These are phyloP conservation scores for maize (Zea mays) DNA, from an alignment of 176 grass and related monocot species.

Conservation along the genomic window DNA sequence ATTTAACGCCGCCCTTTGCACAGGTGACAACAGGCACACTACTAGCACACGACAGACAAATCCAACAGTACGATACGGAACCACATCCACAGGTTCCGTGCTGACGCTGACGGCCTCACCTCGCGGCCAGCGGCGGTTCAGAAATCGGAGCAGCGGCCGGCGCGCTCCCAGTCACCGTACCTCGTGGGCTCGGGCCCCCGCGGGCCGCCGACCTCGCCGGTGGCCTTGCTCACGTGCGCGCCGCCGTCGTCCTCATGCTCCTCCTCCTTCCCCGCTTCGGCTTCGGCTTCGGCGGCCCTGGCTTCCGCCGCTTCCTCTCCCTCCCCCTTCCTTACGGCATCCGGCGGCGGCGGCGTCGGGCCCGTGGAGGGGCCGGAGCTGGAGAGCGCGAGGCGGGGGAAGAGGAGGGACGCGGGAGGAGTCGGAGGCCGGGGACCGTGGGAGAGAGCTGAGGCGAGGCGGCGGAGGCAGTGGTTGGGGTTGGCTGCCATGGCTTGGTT, in stretches of 20 bases:
- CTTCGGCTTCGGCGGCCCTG: slow-evolving; percentile 1
- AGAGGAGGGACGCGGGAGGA: background rate
- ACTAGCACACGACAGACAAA: background rate
- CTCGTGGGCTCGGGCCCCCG: slow-evolving; percentile 78
- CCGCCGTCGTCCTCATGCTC: slow-evolving; percentile 29
- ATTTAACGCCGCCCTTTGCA: background rate
- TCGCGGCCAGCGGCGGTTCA: slow-evolving; percentile 18
- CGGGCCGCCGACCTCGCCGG: slow-evolving; percentile 73
- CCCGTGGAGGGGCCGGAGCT: slow-evolving; percentile 15
- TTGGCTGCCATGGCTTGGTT: slow-evolving; percentile 37
- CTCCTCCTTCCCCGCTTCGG: background rate
- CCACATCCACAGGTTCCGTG: too few relatives aligned
- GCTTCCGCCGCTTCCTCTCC: slow-evolving; percentile 11
- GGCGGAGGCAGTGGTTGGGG: slow-evolving; percentile 30
- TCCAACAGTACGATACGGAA: background rate
- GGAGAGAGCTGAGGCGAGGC: slow-evolving; percentile 36
- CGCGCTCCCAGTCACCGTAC: slow-evolving; percentile 85
- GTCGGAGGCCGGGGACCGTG: background rate
- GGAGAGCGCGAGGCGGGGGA: slow-evolving; percentile 29
- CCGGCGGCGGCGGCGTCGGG: background rate
- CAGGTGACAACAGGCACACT: background rate
- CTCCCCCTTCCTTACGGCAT: background rate
- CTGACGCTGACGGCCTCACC: background rate
- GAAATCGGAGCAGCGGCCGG: slow-evolving; percentile 90
- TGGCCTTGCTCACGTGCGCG: slow-evolving; percentile 55